Evolutionary conservation across 257 asterid genomes (phyloP).

Genomic region (Perilla frutescens): DNA sequence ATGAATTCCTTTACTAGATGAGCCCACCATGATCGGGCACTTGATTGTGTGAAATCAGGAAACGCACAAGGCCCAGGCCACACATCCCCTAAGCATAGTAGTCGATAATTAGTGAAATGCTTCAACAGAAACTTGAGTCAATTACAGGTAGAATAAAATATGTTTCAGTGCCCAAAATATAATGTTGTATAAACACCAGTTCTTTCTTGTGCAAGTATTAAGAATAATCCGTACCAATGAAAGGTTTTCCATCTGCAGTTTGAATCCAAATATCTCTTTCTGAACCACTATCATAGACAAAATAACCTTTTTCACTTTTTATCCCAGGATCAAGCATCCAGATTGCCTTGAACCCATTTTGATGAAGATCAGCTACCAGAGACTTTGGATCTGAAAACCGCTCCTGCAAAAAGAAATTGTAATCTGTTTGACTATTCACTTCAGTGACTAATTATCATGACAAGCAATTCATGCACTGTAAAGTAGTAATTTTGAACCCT

Average conservation of each 20-base stretch:
- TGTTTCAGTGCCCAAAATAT: conserved; percentile 2
- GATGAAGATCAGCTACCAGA: conserved; percentile 77
- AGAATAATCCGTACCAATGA: conserved; percentile 56
- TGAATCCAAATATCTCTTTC: conserved; percentile 85
- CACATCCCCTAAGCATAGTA: conserved; percentile 71
- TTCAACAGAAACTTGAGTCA: conserved; percentile 6
- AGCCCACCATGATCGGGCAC: conserved; percentile 94
- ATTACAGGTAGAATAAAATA: background rate
- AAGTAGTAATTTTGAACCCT: background rate
- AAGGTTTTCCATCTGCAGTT: conserved; percentile 77
- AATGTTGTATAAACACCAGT: background rate
- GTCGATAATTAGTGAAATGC: conserved; percentile 30
- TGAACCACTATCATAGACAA: conserved; percentile 85
- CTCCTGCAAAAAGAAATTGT: conserved; percentile 53
- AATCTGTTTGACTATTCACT: conserved; percentile 20
- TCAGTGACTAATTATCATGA: conserved; percentile 14
- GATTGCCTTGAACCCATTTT: conserved; percentile 87
- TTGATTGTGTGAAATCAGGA: conserved; percentile 86
- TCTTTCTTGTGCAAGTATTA: background rate
- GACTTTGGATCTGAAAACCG: conserved; percentile 83
- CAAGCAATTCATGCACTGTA: background rate
- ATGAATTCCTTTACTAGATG: conserved; percentile 77
- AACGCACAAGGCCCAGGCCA: conserved; percentile 99
- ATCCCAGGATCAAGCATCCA: conserved; percentile 99
- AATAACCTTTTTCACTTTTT: conserved; percentile 82